Evolutionary conservation across 371 early-diverging fungal genomes (phyloP).

Genomic region (Parasitella parasitica): DNA sequence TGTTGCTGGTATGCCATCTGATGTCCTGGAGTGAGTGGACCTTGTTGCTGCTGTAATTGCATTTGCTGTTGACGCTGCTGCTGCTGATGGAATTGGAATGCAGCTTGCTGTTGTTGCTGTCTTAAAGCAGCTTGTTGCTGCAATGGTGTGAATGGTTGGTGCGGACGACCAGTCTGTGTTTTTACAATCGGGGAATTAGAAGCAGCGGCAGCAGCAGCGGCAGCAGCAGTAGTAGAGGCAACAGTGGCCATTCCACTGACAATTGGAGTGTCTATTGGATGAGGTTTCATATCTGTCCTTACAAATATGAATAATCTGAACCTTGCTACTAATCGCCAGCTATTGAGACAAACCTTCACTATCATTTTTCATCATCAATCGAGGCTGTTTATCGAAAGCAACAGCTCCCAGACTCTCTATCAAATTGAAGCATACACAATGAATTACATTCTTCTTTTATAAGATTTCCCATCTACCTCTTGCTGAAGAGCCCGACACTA

Average conservation of each 20-base stretch:
- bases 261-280: slow-evolving; percentile 1
- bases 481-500: slow-evolving; percentile 19
- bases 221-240: neutral
- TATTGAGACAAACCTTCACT: slow-evolving; percentile 2
- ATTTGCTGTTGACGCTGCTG: slow-evolving; percentile 8
- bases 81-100: slow-evolving; percentile 17
- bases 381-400: slow-evolving; percentile 20
- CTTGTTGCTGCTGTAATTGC: slow-evolving; percentile 25
- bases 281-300: neutral
- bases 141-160: slow-evolving; percentile 4
- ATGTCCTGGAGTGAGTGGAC: slow-evolving; percentile 1
- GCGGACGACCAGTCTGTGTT: slow-evolving; percentile 18
- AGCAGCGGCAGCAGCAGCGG: neutral
- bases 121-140: slow-evolving; percentile 20
- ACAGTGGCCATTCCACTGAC: neutral
- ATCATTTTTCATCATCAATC: slow-evolving; percentile 12
- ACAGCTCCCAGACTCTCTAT: slow-evolving; percentile 27
- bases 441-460: neutral
- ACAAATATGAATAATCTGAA: neutral
- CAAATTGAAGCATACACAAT: neutral
- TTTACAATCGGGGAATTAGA: slow-evolving; percentile 26
- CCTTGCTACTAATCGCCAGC: neutral
- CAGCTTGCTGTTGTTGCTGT: slow-evolving; percentile 22
- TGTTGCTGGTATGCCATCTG: slow-evolving; percentile 2
- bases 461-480: slow-evolving; percentile 18